phyloP scores from a whole-genome alignment of 2,329 filamentous ascomycete species.

The Eutypa lata region DNA sequence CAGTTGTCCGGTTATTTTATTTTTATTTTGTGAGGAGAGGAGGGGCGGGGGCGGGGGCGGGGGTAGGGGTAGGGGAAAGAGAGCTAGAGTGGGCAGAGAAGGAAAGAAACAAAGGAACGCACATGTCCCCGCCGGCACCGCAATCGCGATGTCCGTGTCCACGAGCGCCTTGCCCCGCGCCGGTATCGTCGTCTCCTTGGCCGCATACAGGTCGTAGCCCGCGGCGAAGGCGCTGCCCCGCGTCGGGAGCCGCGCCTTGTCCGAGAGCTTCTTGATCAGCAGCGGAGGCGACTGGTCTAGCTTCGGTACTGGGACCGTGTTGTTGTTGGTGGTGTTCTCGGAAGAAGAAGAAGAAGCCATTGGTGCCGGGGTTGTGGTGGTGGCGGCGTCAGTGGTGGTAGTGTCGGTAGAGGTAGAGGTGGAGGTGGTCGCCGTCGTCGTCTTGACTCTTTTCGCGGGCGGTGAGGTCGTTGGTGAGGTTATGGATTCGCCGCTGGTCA shows the following conservation, averaged over 20 bases:
- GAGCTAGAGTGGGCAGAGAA: slow-evolving; percentile 1
- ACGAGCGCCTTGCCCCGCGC: slow-evolving; percentile 81
- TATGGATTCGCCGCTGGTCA: slow-evolving; percentile 22
- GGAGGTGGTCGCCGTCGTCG: slow-evolving; percentile 30
- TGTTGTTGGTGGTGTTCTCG: slow-evolving; percentile 26
- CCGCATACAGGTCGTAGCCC: slow-evolving; percentile 89
- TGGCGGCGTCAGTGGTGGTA: slow-evolving; percentile 17
- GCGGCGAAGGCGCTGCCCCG: slow-evolving; percentile 86
- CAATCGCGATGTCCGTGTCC: slow-evolving; percentile 87
- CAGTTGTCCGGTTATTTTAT: background rate
- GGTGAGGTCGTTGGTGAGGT: slow-evolving; percentile 67
- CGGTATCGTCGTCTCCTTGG: slow-evolving; percentile 71
- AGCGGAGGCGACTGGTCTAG: slow-evolving; percentile 56
- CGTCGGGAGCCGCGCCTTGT: slow-evolving; percentile 77
- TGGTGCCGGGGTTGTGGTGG: slow-evolving; percentile 12
- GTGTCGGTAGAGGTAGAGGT: slow-evolving; percentile 12
- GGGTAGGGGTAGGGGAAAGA: slow-evolving; percentile 4
- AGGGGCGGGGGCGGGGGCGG: background rate
- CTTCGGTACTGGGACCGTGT: slow-evolving; percentile 26
- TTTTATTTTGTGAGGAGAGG: too few species aligned
- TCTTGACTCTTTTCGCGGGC: slow-evolving; percentile 77
- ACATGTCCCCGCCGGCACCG: slow-evolving; percentile 89
- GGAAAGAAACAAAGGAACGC: slow-evolving; percentile 38
- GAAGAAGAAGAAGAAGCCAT: slow-evolving; percentile 12
- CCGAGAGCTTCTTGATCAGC: slow-evolving; percentile 83